phyloP scores from a whole-genome alignment of 2,329 filamentous ascomycete species.

The Neocatenulostroma microsporum region DNA sequence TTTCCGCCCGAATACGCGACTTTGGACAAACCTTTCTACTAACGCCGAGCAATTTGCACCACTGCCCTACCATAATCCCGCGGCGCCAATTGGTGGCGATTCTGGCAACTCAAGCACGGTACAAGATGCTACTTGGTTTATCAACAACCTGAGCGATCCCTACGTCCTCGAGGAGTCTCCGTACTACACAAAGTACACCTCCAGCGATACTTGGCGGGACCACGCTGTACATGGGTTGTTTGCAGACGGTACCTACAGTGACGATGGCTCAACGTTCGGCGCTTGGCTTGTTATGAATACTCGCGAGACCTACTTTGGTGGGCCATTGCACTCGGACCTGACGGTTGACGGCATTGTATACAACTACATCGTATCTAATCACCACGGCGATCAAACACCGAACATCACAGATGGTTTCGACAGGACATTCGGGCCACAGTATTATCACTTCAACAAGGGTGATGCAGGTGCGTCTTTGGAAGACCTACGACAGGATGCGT shows the following conservation, averaged over 20 bases:
- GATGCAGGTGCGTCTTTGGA: constrained; percentile 39
- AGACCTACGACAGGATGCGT: constrained; percentile 48
- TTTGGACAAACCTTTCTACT: constrained; percentile 58
- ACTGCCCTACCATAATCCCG: constrained; percentile 41
- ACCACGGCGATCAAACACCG: constrained; percentile 55
- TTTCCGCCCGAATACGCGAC: constrained; percentile 51
- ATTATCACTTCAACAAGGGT: constrained; percentile 56
- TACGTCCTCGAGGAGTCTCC: constrained; percentile 51
- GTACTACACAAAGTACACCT: constrained; percentile 62
- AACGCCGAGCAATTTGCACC: constrained; percentile 51
- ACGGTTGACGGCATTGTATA: constrained; percentile 59
- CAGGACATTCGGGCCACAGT: constrained; percentile 57
- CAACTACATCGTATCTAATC: constrained; percentile 50
- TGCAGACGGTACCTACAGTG: constrained; percentile 44
- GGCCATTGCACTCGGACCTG: constrained; percentile 55
- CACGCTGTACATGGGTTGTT: constrained; percentile 52
- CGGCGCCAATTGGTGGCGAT: constrained; percentile 15
- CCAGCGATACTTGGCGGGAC: constrained; percentile 51
- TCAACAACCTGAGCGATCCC: constrained; percentile 46
- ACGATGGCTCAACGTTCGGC: constrained; percentile 48
- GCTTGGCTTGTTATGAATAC: constrained; percentile 60
- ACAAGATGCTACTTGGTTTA: constrained; percentile 57
- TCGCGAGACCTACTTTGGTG: constrained; percentile 55
- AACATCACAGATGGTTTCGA: constrained; percentile 60
- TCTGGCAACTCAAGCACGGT: constrained; percentile 33